phyloP scores from a whole-genome alignment of 129 eudicot genomes.

The Glebionis coronaria region DNA sequence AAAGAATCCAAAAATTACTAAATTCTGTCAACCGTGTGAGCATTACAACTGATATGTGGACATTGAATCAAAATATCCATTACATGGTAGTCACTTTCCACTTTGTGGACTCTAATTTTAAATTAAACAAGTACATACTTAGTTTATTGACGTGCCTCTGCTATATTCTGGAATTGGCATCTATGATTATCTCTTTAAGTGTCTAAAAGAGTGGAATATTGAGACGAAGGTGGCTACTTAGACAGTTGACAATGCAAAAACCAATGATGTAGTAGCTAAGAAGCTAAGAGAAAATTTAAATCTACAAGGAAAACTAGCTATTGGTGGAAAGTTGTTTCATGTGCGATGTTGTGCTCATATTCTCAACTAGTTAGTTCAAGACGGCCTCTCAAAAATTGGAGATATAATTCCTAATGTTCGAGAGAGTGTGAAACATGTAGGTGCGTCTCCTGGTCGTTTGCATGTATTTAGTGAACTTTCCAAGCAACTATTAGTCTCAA shows the following conservation, averaged over 20 bases:
- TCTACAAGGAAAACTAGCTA: too few species aligned
- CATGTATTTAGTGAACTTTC: too few species aligned
- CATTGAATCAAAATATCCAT: conserved; percentile 3
- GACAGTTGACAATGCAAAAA: too few species aligned
- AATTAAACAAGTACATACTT: background rate
- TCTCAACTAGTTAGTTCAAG: conserved; percentile 4
- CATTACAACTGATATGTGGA: conserved; percentile 9
- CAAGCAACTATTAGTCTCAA: too few species aligned
- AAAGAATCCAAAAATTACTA: conserved; percentile 2
- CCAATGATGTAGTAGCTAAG: too few species aligned
- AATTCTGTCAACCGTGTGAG: background rate
- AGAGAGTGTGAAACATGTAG: conserved; percentile 5
- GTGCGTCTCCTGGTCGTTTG: too few species aligned
- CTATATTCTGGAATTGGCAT: background rate
- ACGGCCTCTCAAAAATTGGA: background rate
- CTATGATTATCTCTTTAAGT: background rate
- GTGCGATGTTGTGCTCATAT: too few species aligned
- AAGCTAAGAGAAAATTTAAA: too few species aligned
- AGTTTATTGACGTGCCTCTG: background rate
- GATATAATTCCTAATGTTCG: conserved; percentile 3
- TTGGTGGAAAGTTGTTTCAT: too few species aligned
- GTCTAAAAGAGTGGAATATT: conserved; percentile 3
- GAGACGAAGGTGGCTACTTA: conserved; percentile 14
- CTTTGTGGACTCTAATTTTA: background rate
- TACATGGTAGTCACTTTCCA: background rate